These are phyloP conservation scores for Amylostereum chailletii DNA, from an alignment of 1,284 basidiomycete species.

Conservation along the genomic window DNA sequence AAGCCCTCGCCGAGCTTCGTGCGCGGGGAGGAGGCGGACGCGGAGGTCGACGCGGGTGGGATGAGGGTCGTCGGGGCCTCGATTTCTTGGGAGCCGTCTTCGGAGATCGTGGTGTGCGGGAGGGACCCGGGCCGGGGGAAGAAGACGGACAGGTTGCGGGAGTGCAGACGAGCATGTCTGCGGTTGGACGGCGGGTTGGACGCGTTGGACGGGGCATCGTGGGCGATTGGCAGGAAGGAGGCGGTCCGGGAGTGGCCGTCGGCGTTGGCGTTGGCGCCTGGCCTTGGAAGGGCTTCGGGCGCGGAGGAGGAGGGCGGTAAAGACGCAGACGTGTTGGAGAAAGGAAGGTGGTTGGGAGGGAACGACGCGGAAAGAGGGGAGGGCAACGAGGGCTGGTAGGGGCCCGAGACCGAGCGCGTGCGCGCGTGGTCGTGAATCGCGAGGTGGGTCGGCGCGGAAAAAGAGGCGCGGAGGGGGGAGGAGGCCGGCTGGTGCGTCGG, in stretches of 20 bases:
- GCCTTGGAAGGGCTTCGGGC: too few species aligned
- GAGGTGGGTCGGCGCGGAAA: constrained; percentile 26
- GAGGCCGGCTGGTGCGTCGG: constrained; percentile 28
- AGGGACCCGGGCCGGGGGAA: constrained; percentile 76
- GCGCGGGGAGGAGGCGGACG: constrained; percentile 22
- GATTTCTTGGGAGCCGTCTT: constrained; percentile 54
- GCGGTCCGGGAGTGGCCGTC: constrained; percentile 14
- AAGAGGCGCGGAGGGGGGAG: constrained; percentile 42
- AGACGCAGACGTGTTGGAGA: too few species aligned
- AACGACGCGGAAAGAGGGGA: constrained; percentile 39
- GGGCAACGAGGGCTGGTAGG: constrained; percentile 45
- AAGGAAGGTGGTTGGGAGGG: constrained; percentile 22
- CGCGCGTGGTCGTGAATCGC: constrained; percentile 32
- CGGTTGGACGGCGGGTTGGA: constrained; percentile 27
- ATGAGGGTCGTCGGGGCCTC: constrained; percentile 37
- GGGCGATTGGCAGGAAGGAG: constrained; percentile 10
- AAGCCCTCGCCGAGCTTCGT: constrained; percentile 47
- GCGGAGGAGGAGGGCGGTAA: too few species aligned
- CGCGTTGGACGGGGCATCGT: constrained; percentile 14
- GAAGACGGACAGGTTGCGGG: constrained; percentile 84
- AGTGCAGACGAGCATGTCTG: constrained; percentile 73
- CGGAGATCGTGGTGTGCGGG: constrained; percentile 51
- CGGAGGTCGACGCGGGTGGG: too few species aligned
- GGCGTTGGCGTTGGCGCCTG: constrained; percentile 5
- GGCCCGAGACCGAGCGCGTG: constrained; percentile 45